Conservation (phyloP, 345 rosid species). For the Triadica sebifera region DNA sequence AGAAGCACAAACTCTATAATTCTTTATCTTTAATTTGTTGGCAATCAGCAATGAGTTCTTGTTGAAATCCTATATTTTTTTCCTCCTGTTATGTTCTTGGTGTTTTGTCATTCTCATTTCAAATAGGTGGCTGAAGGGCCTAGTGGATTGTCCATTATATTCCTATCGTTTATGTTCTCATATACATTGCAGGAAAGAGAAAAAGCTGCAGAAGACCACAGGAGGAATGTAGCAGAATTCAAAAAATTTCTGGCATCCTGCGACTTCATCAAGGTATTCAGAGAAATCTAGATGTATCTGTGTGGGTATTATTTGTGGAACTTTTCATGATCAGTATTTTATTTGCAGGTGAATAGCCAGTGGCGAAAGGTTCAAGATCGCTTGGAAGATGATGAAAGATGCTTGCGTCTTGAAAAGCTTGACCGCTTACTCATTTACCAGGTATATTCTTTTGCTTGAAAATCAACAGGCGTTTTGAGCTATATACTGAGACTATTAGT, state of each 20-base stretch:
- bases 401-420: conserved; percentile 76
- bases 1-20: background rate
- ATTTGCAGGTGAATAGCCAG: conserved; percentile 69
- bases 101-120: background rate
- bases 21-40: background rate
- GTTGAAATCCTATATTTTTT: background rate
- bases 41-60: background rate
- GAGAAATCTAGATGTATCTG: background rate
- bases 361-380: conserved; percentile 95
- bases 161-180: background rate
- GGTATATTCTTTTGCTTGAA: conserved; percentile 34
- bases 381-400: conserved; percentile 91
- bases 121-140: background rate
- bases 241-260: conserved; percentile 79
- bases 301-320: conserved; percentile 10
- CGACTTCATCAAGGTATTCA: conserved; percentile 83
- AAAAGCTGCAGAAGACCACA: conserved; percentile 78
- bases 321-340: conserved; percentile 23
- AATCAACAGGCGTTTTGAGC: background rate
- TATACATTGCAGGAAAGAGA: conserved; percentile 66
- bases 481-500: conserved; percentile 26
- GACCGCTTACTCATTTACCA: conserved; percentile 81
- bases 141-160: background rate
- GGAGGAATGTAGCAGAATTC: conserved; percentile 57
- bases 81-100: background rate